These are phyloP conservation scores for Clonostachys chloroleuca DNA, from an alignment of 2,329 filamentous ascomycete species.

Conservation along the genomic window DNA sequence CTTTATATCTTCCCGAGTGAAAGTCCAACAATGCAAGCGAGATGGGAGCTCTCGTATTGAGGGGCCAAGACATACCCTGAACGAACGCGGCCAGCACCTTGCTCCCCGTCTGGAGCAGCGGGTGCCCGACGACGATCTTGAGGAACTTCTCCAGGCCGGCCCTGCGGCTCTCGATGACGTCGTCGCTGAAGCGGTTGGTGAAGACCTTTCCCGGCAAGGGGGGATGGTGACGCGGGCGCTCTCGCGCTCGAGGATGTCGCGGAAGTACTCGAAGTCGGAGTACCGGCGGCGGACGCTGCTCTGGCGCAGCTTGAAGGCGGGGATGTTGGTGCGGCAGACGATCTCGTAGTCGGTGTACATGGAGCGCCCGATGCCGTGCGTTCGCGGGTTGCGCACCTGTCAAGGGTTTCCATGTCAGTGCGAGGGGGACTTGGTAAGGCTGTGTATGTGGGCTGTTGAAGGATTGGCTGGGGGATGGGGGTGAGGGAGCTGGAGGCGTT, in stretches of 20 bases:
- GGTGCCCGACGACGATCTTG: conserved; percentile 96
- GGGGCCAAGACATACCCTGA: conserved; percentile 61
- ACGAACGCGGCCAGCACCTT: conserved; percentile 96
- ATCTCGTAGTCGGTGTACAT: conserved; percentile 99
- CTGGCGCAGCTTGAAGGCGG: conserved; percentile 92
- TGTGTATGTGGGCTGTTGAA: neutral
- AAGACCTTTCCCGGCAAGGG: conserved; percentile 96
- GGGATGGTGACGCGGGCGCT: conserved; percentile 92
- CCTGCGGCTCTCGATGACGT: conserved; percentile 92
- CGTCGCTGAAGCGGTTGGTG: conserved; percentile 95
- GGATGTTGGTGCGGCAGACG: conserved; percentile 95
- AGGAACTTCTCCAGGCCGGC: conserved; percentile 92
- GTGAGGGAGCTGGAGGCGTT: neutral
- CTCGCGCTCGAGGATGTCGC: conserved; percentile 95
- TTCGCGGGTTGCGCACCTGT: conserved; percentile 89
- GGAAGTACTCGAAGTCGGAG: conserved; percentile 98
- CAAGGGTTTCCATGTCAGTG: conserved; percentile 1
- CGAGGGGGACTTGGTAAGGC: neutral
- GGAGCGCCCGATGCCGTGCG: conserved; percentile 86
- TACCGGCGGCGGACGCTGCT: conserved; percentile 88
- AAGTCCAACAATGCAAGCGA: neutral
- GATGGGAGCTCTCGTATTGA: too few species aligned
- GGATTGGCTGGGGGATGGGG: neutral
- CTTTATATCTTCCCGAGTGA: neutral
- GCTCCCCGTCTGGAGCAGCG: conserved; percentile 92